These are phyloP conservation scores for Backusella australiensis DNA, from an alignment of 192 early-diverging fungal genomes.

Conservation along the genomic window DNA sequence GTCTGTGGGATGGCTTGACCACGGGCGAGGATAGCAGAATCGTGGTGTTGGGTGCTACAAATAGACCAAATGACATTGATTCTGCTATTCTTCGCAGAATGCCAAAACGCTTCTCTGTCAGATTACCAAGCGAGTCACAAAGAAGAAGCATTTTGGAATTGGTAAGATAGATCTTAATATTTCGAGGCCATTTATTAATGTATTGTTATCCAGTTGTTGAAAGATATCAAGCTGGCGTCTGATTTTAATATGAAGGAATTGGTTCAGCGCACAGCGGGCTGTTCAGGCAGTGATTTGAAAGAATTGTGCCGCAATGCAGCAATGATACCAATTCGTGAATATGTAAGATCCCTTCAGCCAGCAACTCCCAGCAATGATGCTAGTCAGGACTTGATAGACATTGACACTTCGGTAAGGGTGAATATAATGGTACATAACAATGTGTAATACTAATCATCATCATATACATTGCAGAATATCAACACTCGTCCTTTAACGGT, in stretches of 20 bases:
- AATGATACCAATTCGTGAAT: slow-evolving; percentile 92
- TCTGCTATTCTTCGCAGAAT: slow-evolving; percentile 94
- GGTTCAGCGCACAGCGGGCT: slow-evolving; percentile 75
- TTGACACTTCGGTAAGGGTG: slow-evolving; percentile 21
- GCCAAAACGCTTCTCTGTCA: slow-evolving; percentile 92
- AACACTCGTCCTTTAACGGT: slow-evolving; percentile 23
- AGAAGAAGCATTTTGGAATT: slow-evolving; percentile 78
- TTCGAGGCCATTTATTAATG: no score
- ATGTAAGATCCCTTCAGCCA: slow-evolving; percentile 54
- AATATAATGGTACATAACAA: not conserved
- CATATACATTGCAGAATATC: slow-evolving; percentile 14
- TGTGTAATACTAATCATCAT: not conserved
- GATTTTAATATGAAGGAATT: slow-evolving; percentile 68
- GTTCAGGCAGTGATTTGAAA: slow-evolving; percentile 94
- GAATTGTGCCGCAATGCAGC: slow-evolving; percentile 95
- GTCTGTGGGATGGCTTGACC: slow-evolving; percentile 95
- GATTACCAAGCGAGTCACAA: slow-evolving; percentile 81
- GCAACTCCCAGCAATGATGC: slow-evolving; percentile 13
- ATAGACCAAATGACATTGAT: slow-evolving; percentile 97
- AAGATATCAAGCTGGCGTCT: slow-evolving; percentile 59
- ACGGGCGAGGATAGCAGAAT: slow-evolving; percentile 63
- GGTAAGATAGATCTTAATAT: slow-evolving; percentile 20
- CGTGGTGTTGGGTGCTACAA: slow-evolving; percentile 91
- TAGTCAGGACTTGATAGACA: slow-evolving; percentile 20
- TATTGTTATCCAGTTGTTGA: slow-evolving; percentile 60